Percentiles rank a stretch among this genome's conserved stretches.
Evolutionary conservation across 441 rosid species (phyloP).

Genomic region (Adansonia gregorii): DNA sequence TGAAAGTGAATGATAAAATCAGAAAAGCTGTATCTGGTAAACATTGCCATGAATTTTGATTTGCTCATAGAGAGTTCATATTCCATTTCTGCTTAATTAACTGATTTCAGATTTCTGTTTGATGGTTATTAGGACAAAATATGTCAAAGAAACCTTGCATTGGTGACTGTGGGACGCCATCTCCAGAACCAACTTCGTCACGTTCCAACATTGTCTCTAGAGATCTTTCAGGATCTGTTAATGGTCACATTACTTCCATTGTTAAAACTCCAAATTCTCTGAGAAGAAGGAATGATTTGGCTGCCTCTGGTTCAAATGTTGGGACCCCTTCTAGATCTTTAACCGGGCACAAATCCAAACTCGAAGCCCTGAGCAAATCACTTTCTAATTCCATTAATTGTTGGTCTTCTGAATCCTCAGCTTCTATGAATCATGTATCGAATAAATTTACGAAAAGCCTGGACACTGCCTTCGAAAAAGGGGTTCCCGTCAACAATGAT

Average conservation of each 20-base stretch:
- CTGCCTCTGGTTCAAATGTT: slow-evolving; percentile 28
- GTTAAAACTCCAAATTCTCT: slow-evolving; percentile 32
- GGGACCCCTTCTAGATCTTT: slow-evolving; percentile 34
- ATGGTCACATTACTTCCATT: slow-evolving; percentile 24
- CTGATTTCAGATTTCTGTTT: neutral
- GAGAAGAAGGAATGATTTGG: slow-evolving; percentile 31
- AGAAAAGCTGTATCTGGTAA: slow-evolving; percentile 41
- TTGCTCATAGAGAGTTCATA: neutral
- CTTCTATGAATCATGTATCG: slow-evolving; percentile 14
- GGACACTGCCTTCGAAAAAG: neutral
- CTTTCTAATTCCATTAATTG: slow-evolving; percentile 15
- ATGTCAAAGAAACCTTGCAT: slow-evolving; percentile 40
- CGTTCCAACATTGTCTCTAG: slow-evolving; percentile 21
- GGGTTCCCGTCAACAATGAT: neutral
- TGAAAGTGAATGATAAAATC: slow-evolving; percentile 31
- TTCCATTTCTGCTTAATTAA: neutral
- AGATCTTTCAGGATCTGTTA: slow-evolving; percentile 15
- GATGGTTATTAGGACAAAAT: slow-evolving; percentile 38
- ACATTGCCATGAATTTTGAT: neutral
- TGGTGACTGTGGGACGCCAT: slow-evolving; percentile 34
- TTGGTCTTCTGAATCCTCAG: slow-evolving; percentile 25
- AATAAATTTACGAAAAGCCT: neutral
- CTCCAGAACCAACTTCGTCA: slow-evolving; percentile 43
- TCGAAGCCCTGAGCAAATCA: slow-evolving; percentile 26
- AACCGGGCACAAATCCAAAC: slow-evolving; percentile 29